Conservation (phyloP, 306 rosid genomes). For the Lathyrus oleraceus region DNA sequence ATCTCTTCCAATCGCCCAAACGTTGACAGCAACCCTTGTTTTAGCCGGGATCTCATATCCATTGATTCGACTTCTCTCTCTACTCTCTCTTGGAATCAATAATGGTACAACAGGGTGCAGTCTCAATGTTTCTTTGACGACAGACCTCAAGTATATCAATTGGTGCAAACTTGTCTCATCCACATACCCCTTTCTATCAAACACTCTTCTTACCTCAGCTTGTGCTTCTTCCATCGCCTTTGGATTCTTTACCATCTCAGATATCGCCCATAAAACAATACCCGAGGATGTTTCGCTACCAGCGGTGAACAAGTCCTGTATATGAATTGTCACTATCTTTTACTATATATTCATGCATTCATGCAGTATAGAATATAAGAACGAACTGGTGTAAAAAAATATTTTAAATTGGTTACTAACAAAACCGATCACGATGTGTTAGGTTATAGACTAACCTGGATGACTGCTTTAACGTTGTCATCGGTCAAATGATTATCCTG, state of each 20-base stretch:
- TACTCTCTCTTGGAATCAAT: not conserved
- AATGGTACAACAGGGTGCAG: not conserved
- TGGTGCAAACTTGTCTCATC: conserved; percentile 32
- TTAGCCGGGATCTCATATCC: too few species aligned
- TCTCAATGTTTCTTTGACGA: not conserved
- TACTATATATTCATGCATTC: not conserved
- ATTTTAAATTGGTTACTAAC: not conserved
- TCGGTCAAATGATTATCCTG: not conserved
- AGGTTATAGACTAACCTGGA: conserved; percentile 26
- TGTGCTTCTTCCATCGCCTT: conserved; percentile 44
- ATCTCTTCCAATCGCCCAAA: conserved; percentile 44
- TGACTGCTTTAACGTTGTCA: conserved; percentile 34
- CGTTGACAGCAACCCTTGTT: conserved; percentile 14
- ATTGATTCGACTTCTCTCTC: not conserved
- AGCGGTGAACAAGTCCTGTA: conserved; percentile 40
- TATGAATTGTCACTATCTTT: not conserved
- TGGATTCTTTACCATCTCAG: conserved; percentile 49
- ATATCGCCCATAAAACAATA: conserved; percentile 41
- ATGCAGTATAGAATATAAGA: too few species aligned
- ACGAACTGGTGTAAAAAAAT: not conserved
- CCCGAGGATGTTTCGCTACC: conserved; percentile 44
- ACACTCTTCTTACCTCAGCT: conserved; percentile 39
- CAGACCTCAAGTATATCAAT: conserved; percentile 14
- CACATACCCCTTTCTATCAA: not conserved
- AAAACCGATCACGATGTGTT: not conserved